Evolutionary conservation across 768 basidiomycete species (phyloP).

Genomic region (Tylopilus subfusipes): DNA sequence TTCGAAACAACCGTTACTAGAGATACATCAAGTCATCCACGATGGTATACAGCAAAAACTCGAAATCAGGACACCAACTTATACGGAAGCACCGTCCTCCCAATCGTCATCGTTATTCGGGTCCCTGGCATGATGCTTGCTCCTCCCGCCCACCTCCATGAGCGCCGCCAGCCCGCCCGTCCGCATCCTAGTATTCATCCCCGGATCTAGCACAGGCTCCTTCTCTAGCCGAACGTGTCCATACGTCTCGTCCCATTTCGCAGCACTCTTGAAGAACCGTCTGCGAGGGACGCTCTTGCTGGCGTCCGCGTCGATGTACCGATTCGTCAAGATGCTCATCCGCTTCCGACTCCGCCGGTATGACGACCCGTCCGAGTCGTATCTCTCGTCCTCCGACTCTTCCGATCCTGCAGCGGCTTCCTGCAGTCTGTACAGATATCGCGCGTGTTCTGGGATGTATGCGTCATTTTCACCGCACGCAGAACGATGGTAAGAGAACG

Average conservation of each 20-base stretch:
- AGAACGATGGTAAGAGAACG: neutral
- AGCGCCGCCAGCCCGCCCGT: constrained; percentile 19
- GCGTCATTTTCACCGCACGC: neutral
- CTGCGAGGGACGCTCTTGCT: constrained; percentile 37
- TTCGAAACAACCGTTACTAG: no score
- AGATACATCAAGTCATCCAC: constrained; percentile 1
- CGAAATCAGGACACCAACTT: neutral
- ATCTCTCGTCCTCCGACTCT: constrained; percentile 45
- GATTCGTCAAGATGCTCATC: constrained; percentile 67
- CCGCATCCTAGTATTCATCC: constrained; percentile 10
- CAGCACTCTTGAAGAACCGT: constrained; percentile 56
- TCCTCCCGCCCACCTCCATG: constrained; percentile 26
- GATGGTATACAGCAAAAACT: constrained; percentile 1
- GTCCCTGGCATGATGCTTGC: constrained; percentile 12
- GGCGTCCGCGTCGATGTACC: constrained; percentile 47
- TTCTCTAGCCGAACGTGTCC: constrained; percentile 23
- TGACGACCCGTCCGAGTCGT: constrained; percentile 50
- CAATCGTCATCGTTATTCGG: constrained; percentile 27
- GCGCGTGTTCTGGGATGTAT: constrained; percentile 52
- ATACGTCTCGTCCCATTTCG: constrained; percentile 34
- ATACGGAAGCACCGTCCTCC: constrained; percentile 30
- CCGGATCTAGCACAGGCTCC: constrained; percentile 21
- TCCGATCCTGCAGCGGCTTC: constrained; percentile 45
- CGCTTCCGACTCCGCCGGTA: constrained; percentile 44
- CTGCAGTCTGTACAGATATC: constrained; percentile 60